Evolutionary conservation across 768 basidiomycete genomes (phyloP).

Genomic region (Sporobolomyces phaffii): DNA sequence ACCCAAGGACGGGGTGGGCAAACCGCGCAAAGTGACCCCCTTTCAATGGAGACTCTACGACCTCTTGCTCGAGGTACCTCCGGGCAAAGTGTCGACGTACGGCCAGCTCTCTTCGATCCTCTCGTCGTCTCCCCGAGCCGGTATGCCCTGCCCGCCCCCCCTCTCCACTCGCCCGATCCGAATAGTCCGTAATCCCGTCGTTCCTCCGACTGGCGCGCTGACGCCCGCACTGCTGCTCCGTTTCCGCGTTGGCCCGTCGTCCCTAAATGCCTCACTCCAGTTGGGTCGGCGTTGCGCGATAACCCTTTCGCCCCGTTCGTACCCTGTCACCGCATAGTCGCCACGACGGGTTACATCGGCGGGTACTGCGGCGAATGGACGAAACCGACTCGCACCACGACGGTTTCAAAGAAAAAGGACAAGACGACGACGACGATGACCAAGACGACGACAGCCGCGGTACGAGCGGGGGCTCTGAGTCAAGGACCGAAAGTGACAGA

Average conservation of each 20-base stretch:
- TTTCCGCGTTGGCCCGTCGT: too few species aligned
- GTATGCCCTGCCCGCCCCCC: not conserved
- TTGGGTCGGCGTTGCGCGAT: slow-evolving; percentile 59
- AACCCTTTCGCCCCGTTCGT: slow-evolving; percentile 65
- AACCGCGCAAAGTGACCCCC: slow-evolving; percentile 3
- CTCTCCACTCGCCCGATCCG: too few species aligned
- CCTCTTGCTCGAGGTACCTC: slow-evolving; percentile 24
- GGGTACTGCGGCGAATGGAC: slow-evolving; percentile 62
- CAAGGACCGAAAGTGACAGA: slow-evolving; percentile 3
- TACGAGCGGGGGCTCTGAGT: not conserved
- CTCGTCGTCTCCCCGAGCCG: slow-evolving; percentile 10
- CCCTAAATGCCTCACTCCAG: too few species aligned
- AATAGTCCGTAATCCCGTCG: too few species aligned
- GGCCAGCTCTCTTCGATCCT: slow-evolving; percentile 21
- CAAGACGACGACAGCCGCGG: not conserved
- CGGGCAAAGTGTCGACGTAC: slow-evolving; percentile 38
- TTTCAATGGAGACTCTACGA: slow-evolving; percentile 35
- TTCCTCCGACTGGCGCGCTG: too few species aligned
- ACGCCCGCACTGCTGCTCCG: too few species aligned
- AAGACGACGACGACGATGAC: not conserved
- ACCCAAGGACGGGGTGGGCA: not conserved
- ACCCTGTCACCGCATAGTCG: slow-evolving; percentile 66
- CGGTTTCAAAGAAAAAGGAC: too few species aligned
- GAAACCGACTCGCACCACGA: too few species aligned
- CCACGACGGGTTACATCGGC: slow-evolving; percentile 58